phyloP scores from a whole-genome alignment of 352 stramenopile species.

The Phytophthora syringae region DNA sequence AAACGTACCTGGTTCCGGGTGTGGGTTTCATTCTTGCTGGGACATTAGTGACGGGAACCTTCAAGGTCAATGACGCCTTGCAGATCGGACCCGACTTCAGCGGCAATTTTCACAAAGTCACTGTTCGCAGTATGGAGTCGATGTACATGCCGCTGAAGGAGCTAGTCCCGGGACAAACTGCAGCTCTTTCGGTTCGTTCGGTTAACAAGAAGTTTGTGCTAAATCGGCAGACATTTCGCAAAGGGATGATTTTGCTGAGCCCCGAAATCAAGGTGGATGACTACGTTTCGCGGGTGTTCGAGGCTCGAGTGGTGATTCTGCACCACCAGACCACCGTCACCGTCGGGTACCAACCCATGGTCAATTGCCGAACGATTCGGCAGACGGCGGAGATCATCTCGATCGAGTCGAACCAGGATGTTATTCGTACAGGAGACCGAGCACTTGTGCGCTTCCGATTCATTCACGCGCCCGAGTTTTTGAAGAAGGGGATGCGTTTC shows the following conservation, averaged over 20 bases:
- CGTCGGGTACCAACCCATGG: slow-evolving; percentile 94
- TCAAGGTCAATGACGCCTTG: slow-evolving; percentile 89
- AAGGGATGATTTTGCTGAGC: slow-evolving; percentile 93
- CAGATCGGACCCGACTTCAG: slow-evolving; percentile 92
- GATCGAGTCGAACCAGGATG: slow-evolving; percentile 82
- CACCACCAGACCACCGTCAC: slow-evolving; percentile 96
- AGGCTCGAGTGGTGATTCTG: slow-evolving; percentile 94
- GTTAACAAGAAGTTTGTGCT: slow-evolving; percentile 90
- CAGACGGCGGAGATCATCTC: slow-evolving; percentile 92
- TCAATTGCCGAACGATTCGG: slow-evolving; percentile 93
- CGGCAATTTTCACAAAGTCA: slow-evolving; percentile 88
- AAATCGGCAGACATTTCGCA: slow-evolving; percentile 87
- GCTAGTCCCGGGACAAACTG: slow-evolving; percentile 85
- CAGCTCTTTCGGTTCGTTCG: slow-evolving; percentile 86
- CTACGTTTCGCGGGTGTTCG: slow-evolving; percentile 89
- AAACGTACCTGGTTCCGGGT: slow-evolving; percentile 93
- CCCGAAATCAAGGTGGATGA: slow-evolving; percentile 75
- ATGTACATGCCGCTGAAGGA: slow-evolving; percentile 93
- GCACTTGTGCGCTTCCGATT: slow-evolving; percentile 92
- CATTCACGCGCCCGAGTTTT: slow-evolving; percentile 94
- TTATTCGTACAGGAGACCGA: slow-evolving; percentile 91
- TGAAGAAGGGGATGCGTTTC: slow-evolving; percentile 96
- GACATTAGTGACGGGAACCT: slow-evolving; percentile 92
- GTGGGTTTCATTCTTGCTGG: slow-evolving; percentile 95
- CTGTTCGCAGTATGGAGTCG: slow-evolving; percentile 88